These are phyloP conservation scores for Asterionellopsis glacialis DNA, from an alignment of 108 stramenopile genomes.

Conservation along the genomic window DNA sequence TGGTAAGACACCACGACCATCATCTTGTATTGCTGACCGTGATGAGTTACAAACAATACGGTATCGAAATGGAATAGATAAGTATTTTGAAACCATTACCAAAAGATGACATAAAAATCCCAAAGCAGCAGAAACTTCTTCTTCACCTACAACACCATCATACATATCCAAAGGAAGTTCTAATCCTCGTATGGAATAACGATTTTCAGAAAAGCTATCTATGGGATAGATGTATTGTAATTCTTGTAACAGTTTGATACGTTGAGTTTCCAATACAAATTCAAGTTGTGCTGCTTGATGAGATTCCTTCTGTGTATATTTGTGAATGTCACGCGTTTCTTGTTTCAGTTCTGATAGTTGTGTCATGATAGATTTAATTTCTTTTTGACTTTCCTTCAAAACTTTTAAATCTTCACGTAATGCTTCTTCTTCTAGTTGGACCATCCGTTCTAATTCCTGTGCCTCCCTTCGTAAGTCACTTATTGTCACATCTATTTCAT, in stretches of 20 bases:
- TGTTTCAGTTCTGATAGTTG: not conserved
- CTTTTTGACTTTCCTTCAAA: too few relatives aligned
- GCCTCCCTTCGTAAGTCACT: too few relatives aligned
- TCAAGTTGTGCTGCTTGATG: not conserved
- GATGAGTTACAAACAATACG: slow-evolving; percentile 80
- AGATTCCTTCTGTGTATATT: not conserved
- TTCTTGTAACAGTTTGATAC: slow-evolving; percentile 31
- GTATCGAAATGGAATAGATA: slow-evolving; percentile 67
- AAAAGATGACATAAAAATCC: slow-evolving; percentile 78
- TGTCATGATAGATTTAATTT: too few relatives aligned
- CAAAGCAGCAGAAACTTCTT: slow-evolving; percentile 76
- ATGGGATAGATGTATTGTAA: slow-evolving; percentile 38
- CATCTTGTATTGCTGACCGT: slow-evolving; percentile 60
- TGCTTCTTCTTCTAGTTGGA: slow-evolving; percentile 1
- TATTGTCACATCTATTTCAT: too few relatives aligned
- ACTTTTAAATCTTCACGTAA: not conserved
- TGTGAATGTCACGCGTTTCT: not conserved
- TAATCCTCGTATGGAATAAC: slow-evolving; percentile 30
- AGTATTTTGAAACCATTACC: slow-evolving; percentile 75
- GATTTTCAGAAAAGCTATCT: not conserved
- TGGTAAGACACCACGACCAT: slow-evolving; percentile 48
- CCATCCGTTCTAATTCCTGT: not conserved
- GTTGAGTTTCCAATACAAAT: slow-evolving; percentile 19
- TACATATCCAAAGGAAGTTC: slow-evolving; percentile 66
- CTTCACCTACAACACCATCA: slow-evolving; percentile 51